Base-by-base conservation (phyloP, 139 green algal species). In the Ettlia oleoabundans region DNA sequence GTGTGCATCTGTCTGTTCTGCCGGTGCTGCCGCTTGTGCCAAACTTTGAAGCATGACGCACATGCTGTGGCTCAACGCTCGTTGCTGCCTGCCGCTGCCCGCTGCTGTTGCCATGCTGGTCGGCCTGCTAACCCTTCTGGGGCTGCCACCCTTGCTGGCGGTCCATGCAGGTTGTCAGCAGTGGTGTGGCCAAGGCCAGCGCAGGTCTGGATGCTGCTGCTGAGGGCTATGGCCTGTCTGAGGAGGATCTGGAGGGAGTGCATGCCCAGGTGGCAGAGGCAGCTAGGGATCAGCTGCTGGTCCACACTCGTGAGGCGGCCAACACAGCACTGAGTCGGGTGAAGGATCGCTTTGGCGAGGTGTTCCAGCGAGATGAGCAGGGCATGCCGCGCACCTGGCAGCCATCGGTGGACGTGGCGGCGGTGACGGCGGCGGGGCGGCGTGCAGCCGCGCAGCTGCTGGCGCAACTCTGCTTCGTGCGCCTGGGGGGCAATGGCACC, bases 381-480 rank as follows among this genome's bases (percentile, higher is more conserved):
- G 89, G 89, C 67, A 87, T 96, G 37, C 93, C 93, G 3, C 84
- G 91, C 73, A 92, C 89, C 51, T 98, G 95, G 95, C 80, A 86
- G 15, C 52, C 95, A 1, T 65, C 81, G 0, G 90, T 94, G 38
- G 91, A 98, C 87, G 92, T 98, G 32, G 70, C 90, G 1, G 75
- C 43, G 21, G 84, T 94, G 18, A 91, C 92, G 0, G 76, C 78
- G 35, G 41, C 88, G n/a, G 92, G 92, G 0, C 90, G 93, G 24
- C 65, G 84, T 63, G 92, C 89, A 13, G 92, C 93, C 0, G 93
- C 93, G 4, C 61, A 63, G 13, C 76, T 97, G 71, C 86, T 98
- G 32, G 89, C 93, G 19, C 86, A 92, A 83, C 89, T 98, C 66
- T 82, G 80, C 58, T 84, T 90, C 55, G 38, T 84, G 28, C 82